Base-by-base conservation (phyloP, 176 grass and related monocot species). In the Themeda triandra region DNA sequence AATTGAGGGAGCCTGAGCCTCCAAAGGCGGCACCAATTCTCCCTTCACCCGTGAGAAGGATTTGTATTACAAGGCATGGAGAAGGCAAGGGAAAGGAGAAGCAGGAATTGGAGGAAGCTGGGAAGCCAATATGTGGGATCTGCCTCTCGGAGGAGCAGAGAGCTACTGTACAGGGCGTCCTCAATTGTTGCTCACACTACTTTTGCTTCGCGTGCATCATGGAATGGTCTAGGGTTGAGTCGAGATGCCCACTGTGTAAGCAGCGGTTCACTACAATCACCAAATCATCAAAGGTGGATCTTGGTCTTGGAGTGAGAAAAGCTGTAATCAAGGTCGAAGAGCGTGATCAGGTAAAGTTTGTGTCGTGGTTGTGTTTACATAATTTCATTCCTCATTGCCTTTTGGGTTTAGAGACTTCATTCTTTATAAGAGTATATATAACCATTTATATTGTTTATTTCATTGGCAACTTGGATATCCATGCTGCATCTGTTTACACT, bases 171-270 rank as follows among this genome's bases (percentile, higher is more conserved):
- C 96, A 88, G 82, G 96, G 96, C 0, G 28, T 92, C 37, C 64
- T 98, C 63, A 72, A 98, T 86, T 98, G 93, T 51, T 98, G 96
- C 48, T 89, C 93, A 1, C 96, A 98, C 86, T 98, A 90, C 77
- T 98, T 98, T 88, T 98, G 93, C 84, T 95, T 95, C 14, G 75
- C 80, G 0, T 98, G 96, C 77, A 94, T 98, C 64, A 88, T 98
- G 68, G 93, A 95, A 75, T 98, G 96, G 96, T 95, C 93, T 24
- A 98, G 85, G 65, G 96, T 98, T 72, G 96, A 98, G 77, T 95
- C 93, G 12, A 85, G 91, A 69, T 98, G 96, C 75, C 96, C 96
- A 14, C 83, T 98, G 32, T 98, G 96, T 85, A 98, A 95, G 84
- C 81, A 86, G 64, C 78, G 93, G 62, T 98, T 98, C 77, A 89